phyloP scores from a whole-genome alignment of 257 asterid species.

The Ballota nigra region DNA sequence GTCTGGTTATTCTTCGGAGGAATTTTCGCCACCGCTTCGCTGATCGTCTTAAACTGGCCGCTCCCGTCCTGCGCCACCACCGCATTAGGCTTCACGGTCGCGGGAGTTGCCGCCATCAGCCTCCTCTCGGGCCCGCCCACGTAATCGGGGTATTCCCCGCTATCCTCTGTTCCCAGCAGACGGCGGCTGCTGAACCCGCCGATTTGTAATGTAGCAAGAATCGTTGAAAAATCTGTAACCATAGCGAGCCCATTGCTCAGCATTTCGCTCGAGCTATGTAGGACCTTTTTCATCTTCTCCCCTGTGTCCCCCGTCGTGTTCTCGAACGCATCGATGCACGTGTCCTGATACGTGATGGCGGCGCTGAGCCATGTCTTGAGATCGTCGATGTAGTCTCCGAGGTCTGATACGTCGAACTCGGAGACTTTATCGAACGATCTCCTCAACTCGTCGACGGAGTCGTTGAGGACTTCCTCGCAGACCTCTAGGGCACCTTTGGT shows the following conservation, averaged over 20 bases:
- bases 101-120: slow-evolving; percentile 33
- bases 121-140: slow-evolving; percentile 24
- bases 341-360: slow-evolving; percentile 50
- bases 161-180: slow-evolving; percentile 16
- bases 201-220: slow-evolving; percentile 29
- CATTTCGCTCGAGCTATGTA: slow-evolving; percentile 44
- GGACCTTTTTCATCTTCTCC: slow-evolving; percentile 53
- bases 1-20: slow-evolving; percentile 33
- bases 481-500: slow-evolving; percentile 57
- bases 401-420: slow-evolving; percentile 24
- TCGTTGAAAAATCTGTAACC: slow-evolving; percentile 39
- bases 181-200: slow-evolving; percentile 34
- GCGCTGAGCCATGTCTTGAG: slow-evolving; percentile 76
- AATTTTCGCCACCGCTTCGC: slow-evolving; percentile 39
- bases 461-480: slow-evolving; percentile 49
- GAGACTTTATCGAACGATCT: slow-evolving; percentile 37
- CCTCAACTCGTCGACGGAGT: slow-evolving; percentile 47
- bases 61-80: slow-evolving; percentile 72
- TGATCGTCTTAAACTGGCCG: slow-evolving; percentile 49
- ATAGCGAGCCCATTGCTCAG: slow-evolving; percentile 57
- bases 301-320: slow-evolving; percentile 58
- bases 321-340: slow-evolving; percentile 67
- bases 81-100: slow-evolving; percentile 30
- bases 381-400: slow-evolving; percentile 45
- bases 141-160: slow-evolving; percentile 9